Evolutionary conservation across 1,284 basidiomycete genomes (phyloP).

Genomic region (Cystobasidium slooffiae): DNA sequence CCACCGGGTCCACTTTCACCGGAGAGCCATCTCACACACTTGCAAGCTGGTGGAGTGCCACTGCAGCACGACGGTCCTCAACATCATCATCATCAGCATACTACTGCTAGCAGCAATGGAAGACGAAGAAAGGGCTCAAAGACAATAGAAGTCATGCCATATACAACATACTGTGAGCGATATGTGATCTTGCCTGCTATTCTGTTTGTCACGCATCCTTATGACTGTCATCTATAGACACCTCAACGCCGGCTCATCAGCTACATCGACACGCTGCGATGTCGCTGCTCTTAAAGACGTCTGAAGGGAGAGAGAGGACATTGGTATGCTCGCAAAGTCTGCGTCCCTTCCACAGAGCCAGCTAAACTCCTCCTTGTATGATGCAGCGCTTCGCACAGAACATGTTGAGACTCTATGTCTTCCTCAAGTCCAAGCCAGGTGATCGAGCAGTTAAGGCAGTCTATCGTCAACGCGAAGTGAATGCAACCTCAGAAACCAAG

Average conservation of each 20-base stretch:
- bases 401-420: constrained; percentile 45
- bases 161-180: constrained; percentile 41
- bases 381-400: constrained; percentile 43
- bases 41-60: neutral
- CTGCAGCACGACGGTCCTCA: neutral
- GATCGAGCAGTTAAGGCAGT: neutral
- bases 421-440: constrained; percentile 13
- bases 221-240: constrained; percentile 5
- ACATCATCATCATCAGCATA: neutral
- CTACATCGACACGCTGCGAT: constrained; percentile 36
- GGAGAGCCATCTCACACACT: neutral
- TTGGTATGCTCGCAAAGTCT: constrained; percentile 12
- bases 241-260: constrained; percentile 18
- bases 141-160: constrained; percentile 15
- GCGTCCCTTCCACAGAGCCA: neutral
- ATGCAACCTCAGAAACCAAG: neutral
- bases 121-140: constrained; percentile 2
- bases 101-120: neutral
- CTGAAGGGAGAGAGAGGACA: constrained; percentile 36
- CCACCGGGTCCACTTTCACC: constrained; percentile 17
- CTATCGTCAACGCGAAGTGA: neutral
- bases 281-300: constrained; percentile 39
- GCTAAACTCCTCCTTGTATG: neutral
- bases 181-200: neutral
- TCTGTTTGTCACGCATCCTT: neutral